A percentile compares a stretch with the other conserved stretches of the same genome.
Conservation (phyloP, 768 basidiomycete species). For the Trametes cinnabarina region DNA sequence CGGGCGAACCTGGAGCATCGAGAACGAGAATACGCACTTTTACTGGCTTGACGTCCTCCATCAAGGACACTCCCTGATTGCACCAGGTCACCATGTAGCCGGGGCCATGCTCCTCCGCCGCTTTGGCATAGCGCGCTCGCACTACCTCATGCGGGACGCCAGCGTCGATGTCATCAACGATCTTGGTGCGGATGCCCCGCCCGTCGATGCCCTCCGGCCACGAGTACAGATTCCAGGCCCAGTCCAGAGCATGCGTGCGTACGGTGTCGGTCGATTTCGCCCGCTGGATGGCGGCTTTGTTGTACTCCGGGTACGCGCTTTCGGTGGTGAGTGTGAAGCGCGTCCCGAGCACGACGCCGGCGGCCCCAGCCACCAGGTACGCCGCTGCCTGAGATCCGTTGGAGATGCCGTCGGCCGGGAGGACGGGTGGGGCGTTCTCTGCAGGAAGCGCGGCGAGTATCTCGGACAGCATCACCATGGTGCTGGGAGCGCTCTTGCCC, state of each 20-base stretch:
- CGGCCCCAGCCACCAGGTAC: slow-evolving; percentile 62
- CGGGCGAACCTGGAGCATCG: not conserved
- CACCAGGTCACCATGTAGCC: slow-evolving; percentile 58
- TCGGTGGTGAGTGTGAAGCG: slow-evolving; percentile 71
- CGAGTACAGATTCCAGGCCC: slow-evolving; percentile 28
- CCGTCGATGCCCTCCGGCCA: slow-evolving; percentile 40
- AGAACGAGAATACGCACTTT: slow-evolving; percentile 31
- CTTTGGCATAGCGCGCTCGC: slow-evolving; percentile 46
- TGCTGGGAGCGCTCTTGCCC: slow-evolving; percentile 50
- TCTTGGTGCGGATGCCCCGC: slow-evolving; percentile 54
- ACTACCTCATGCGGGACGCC: slow-evolving; percentile 45
- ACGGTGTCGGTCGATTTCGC: slow-evolving; percentile 28
- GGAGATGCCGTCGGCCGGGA: slow-evolving; percentile 75
- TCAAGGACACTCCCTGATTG: slow-evolving; percentile 60
- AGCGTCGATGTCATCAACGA: slow-evolving; percentile 54
- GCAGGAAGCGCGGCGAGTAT: slow-evolving; percentile 45
- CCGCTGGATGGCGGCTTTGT: slow-evolving; percentile 34
- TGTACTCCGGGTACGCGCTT: slow-evolving; percentile 37
- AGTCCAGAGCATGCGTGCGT: slow-evolving; percentile 36
- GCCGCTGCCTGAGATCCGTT: slow-evolving; percentile 65
- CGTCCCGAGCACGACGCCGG: slow-evolving; percentile 71
- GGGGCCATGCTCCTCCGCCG: slow-evolving; percentile 42
- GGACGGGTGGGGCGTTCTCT: slow-evolving; percentile 46
- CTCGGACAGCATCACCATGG: slow-evolving; percentile 57
- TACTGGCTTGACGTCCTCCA: slow-evolving; percentile 43